Base-by-base conservation (phyloP, 73 alveolate genomes). In the Breviolum minutum region DNA sequence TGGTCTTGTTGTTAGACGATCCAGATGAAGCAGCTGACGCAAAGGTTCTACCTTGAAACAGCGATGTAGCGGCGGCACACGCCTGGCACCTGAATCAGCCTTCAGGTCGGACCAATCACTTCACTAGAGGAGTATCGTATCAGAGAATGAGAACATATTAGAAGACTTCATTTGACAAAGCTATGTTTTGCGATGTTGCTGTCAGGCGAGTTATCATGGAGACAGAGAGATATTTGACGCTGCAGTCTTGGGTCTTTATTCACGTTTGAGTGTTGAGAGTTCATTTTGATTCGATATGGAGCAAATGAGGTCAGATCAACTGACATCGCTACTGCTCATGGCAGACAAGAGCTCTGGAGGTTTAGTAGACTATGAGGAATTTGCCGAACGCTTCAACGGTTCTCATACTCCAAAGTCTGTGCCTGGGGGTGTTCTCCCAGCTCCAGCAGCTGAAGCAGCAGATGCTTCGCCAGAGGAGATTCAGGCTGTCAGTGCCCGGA, bases 261-360 rank as follows among this genome's bases (percentile, higher is more conserved):
- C 54, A 40, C 54, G 54, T 40, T 40, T 40, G 54, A 40, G 54
- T 40, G 54, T 40, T 40, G 54, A 40, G 3, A 40, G 3, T 40
- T 40, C 54, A 40, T 40, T 0, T 40, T 40, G 54, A 40, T 40
- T 17, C 81, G 29, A 71, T 11, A 17, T 66, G 86, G 26, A 27
- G 76, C 29, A 40, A 5, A 0, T 63, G 86, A 89, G 96, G 96
- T 89, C 96, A 29, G 96, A 89, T 74, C 96, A 89, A 74, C 48
- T 89, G 71, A 89, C 96, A 27, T 89, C 96, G 48, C 73, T 89
- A 20, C 66, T 89, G 68, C 87, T 89, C 30, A 40, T 89, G 96
- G 96, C 96, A n/a, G 96, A 89, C 96, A 89, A 89, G 86, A 89
- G 40, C 86, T 89, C 96, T 26, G 96, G 96, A 69, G 96, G 96